Percentiles rank a stretch among this genome's conserved stretches.
Conservation (phyloP, 2,329 filamentous ascomycete species). For the Beauveria sp. region DNA sequence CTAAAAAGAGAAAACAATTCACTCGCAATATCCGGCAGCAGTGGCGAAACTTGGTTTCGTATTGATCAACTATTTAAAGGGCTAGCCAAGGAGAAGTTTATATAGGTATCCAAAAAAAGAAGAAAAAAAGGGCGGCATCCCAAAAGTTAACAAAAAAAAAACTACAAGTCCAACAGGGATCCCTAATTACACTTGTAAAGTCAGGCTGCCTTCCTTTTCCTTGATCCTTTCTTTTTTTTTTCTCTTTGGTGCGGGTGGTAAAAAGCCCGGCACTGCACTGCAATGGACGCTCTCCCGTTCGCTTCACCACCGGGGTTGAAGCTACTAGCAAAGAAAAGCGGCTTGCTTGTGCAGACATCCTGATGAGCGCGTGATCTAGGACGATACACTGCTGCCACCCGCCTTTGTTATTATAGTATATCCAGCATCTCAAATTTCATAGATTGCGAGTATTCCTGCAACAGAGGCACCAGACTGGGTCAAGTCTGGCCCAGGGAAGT, state of each 20-base stretch:
- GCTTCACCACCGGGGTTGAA: conserved; percentile 6
- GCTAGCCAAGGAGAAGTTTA: conserved; percentile 11
- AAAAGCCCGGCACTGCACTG: not conserved
- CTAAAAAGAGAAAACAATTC: not conserved
- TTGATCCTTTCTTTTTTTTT: conserved; percentile 4
- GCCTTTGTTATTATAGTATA: conserved; percentile 1
- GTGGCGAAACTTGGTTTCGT: conserved; percentile 9
- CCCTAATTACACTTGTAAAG: not conserved
- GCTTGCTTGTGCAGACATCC: not conserved
- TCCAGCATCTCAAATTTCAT: conserved; percentile 5
- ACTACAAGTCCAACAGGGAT: conserved; percentile 2
- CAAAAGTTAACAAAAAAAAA: not conserved
- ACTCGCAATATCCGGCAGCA: not conserved
- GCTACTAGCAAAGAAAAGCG: not conserved
- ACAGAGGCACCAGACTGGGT: conserved; percentile 4
- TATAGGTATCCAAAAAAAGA: not conserved
- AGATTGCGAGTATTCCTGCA: not conserved
- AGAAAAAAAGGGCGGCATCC: conserved; percentile 1
- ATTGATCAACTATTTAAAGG: conserved; percentile 3
- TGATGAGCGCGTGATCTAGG: conserved; percentile 4
- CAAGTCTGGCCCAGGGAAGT: not conserved
- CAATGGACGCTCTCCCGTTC: not conserved
- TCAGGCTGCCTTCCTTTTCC: not conserved
- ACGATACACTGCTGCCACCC: not conserved
- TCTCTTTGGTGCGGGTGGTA: conserved; percentile 10